phyloP scores from a whole-genome alignment of 208 protist genomes.

The Leishmania aethiopica region DNA sequence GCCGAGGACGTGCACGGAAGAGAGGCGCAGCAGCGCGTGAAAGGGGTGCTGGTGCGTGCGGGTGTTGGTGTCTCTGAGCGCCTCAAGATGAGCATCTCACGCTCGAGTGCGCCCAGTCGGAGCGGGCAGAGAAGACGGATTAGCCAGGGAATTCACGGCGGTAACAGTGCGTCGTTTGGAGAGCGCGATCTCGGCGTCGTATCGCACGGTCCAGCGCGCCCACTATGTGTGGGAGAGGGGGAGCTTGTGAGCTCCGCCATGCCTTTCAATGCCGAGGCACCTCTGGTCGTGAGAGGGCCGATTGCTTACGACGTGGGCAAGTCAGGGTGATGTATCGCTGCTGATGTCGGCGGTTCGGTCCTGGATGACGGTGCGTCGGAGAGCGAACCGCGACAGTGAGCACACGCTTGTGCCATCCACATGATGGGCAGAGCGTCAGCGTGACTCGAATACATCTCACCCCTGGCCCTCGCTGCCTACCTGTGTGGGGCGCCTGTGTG shows the following conservation, averaged over 20 bases:
- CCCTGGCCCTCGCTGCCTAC: not conserved
- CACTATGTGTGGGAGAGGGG: too few relatives aligned
- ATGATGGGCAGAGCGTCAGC: not conserved
- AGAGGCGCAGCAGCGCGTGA: not conserved
- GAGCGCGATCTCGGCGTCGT: not conserved
- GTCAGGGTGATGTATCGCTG: not conserved
- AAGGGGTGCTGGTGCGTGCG: not conserved
- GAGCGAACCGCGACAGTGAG: not conserved
- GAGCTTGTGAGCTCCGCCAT: too few relatives aligned
- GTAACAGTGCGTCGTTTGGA: not conserved
- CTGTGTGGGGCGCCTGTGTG: not conserved
- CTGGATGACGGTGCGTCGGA: not conserved
- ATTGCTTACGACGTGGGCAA: too few relatives aligned
- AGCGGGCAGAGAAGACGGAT: not conserved
- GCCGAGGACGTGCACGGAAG: not conserved
- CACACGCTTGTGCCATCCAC: not conserved
- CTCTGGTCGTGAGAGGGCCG: too few relatives aligned
- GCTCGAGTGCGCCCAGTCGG: not conserved
- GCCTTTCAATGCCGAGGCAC: too few relatives aligned
- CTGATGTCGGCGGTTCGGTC: not conserved
- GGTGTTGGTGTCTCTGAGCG: not conserved
- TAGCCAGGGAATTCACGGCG: not conserved
- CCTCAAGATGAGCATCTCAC: not conserved
- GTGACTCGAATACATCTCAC: not conserved
- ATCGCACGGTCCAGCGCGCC: too few relatives aligned